Conservation (phyloP, 305 asterid genomes). For the Fraxinus baroniana region DNA sequence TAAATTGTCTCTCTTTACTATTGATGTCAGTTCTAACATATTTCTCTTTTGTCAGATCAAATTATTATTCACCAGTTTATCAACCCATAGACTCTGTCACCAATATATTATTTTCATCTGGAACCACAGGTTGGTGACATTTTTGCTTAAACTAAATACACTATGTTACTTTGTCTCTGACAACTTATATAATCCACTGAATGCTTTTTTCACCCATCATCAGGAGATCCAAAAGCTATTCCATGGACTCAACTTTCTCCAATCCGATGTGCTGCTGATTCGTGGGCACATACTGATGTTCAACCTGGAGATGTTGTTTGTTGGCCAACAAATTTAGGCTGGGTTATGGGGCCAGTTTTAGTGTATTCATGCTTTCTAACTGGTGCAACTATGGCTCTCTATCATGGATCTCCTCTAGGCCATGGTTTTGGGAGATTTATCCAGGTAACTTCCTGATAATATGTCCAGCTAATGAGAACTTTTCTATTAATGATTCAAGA, state of each 20-base stretch:
- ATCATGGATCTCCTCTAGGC: constrained; percentile 91
- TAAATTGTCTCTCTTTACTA: constrained; percentile 8
- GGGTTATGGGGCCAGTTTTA: constrained; percentile 95
- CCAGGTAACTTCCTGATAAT: constrained; percentile 50
- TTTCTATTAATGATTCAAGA: neutral
- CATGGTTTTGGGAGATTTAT: constrained; percentile 79
- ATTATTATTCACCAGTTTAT: constrained; percentile 57
- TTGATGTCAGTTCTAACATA: constrained; percentile 12
- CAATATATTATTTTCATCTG: constrained; percentile 86
- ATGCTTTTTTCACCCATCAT: constrained; percentile 12
- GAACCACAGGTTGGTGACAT: constrained; percentile 71
- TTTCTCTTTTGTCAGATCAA: constrained; percentile 50
- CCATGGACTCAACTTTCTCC: constrained; percentile 97
- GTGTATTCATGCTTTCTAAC: constrained; percentile 76
- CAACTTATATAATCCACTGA: neutral
- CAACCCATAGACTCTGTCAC: constrained; percentile 70
- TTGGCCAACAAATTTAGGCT: constrained; percentile 97
- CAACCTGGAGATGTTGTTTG: constrained; percentile 69
- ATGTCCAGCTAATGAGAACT: constrained; percentile 14
- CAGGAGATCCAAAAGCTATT: constrained; percentile 97
- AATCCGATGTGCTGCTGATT: constrained; percentile 75
- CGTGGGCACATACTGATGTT: constrained; percentile 67
- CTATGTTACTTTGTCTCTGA: neutral
- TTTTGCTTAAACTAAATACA: constrained; percentile 5
- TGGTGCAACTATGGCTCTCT: constrained; percentile 89